Conservation (phyloP, 805 yeast genomes). For the Hanseniaspora clermontiae region DNA sequence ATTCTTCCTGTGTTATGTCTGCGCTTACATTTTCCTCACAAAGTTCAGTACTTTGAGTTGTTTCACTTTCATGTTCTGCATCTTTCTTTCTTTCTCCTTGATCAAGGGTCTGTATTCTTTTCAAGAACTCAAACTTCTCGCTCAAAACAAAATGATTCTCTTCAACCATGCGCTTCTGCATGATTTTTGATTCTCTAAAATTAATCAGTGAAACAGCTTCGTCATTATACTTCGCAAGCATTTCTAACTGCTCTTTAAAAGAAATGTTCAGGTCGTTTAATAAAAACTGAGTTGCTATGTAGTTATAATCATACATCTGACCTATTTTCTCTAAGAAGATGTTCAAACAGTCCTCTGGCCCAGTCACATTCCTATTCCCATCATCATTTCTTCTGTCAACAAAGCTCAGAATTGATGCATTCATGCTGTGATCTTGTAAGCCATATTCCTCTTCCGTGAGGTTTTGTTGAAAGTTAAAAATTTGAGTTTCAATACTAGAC, state of each 20-base stretch:
- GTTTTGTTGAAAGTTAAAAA: slow-evolving; percentile 2
- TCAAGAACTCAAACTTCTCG: slow-evolving; percentile 26
- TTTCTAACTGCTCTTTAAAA: slow-evolving; percentile 28
- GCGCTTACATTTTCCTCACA: slow-evolving; percentile 17
- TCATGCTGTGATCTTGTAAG: slow-evolving; percentile 34
- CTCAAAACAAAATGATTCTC: slow-evolving; percentile 25
- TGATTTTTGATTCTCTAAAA: slow-evolving; percentile 45
- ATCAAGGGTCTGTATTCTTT: slow-evolving; percentile 27
- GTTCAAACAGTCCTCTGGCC: slow-evolving; percentile 40
- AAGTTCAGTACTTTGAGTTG: slow-evolving; percentile 19
- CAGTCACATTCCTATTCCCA: slow-evolving; percentile 30
- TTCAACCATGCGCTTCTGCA: slow-evolving; percentile 36
- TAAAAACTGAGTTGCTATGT: slow-evolving; percentile 38
- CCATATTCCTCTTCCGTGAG: slow-evolving; percentile 11
- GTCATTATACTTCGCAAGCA: slow-evolving; percentile 28
- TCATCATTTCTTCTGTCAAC: neutral
- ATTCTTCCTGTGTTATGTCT: neutral
- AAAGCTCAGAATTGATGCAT: slow-evolving; percentile 19
- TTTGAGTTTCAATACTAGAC: slow-evolving; percentile 38
- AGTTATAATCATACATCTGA: slow-evolving; percentile 66
- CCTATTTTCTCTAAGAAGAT: slow-evolving; percentile 62
- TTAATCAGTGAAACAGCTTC: slow-evolving; percentile 37
- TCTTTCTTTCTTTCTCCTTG: slow-evolving; percentile 27
- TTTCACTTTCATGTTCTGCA: neutral
- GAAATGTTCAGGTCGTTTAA: slow-evolving; percentile 25